Evolutionary conservation across 2,329 filamentous ascomycete species (phyloP), one percentile per base, ranked within the genome.

Genomic region (Dactylellina sp.): DNA sequence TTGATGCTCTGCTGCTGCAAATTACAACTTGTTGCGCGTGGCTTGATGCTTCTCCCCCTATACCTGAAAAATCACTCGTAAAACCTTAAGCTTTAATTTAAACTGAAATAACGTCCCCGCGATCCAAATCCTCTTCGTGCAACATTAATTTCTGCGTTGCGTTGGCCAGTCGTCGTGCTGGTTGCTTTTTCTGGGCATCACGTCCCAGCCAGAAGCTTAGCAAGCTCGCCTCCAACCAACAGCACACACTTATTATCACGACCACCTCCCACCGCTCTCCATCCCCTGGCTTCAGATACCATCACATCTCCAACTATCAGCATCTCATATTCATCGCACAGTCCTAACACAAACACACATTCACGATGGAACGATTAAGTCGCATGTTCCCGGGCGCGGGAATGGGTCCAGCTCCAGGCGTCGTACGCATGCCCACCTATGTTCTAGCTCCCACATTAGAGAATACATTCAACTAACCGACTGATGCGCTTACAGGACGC

Each of bases 311-410:
- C 71, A 28, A 60, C 46, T 75, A 20, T 24, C 53, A n/a, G 16
- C 25, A 63, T 32, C 39, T 46, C 62, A 49, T 50, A 5, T 9
- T 52, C 55, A 47, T 71, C 55, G 35, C 62, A 60, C 56, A 57
- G 57, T 55, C 47, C 28, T 46, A 63, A 44, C 77, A 59, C 16
- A 25, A 50, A 37, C 32, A 64, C 65, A 49, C 20, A 39, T 37
- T 44, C 53, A 65, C 32, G 42, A 98, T 97, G 94, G 94, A 98
- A 81, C 89, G 94, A 81, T 89, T 97, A 82, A 93, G 91, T 83
- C 89, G 91, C 81, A 90, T 97, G 88, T 87, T 97, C 78, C 89
- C 90, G 76, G 87, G 87, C 77, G 91, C 91, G 85, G 86, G 87
- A 75, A 79, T 81, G 78, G 86, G 86, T 76, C 83, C 85, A 77